Evolutionary conservation across 345 rosid species (phyloP), one percentile per base, ranked within the genome.

Genomic region (Melaleuca alternifolia): DNA sequence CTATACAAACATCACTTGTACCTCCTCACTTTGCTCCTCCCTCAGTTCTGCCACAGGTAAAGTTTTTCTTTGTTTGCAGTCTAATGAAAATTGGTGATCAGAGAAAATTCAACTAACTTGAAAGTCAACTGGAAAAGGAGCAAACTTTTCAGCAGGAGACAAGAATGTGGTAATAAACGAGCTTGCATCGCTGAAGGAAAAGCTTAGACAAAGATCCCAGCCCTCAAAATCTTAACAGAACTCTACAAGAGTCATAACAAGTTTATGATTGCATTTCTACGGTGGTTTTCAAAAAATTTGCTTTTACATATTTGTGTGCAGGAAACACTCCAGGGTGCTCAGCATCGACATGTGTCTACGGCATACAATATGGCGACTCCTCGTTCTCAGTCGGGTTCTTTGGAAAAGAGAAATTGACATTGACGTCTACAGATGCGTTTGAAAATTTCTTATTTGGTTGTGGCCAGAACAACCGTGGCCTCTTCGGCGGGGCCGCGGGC

Each of bases 401-500:
- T 50, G 94, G 92, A 56, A 91, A 86, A 54, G 99, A 97, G 82
- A 94, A 84, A 75, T 89, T 96, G 59, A 90, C 94, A 15, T 56
- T 97, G 79, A 91, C 97, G 6, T 13, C 90, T n/a, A 87, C 90
- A 3, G 97, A 94, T 30, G 87, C 87, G 0, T 86, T 95, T 86
- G 54, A 90, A 82, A 81, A 88, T 46, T 89, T 97, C 86, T 61
- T 86, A 41, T 95, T 97, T 76, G 99, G 99, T 2, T 97, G 99
- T 84, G 98, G 99, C 59, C 91, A 95, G 88, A 92, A 95, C 89
- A 97, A 97, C 85, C 90, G 61, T 11, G 98, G 99, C 18, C 93
- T 95, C n/a, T 97, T 94, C 65, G 89, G 92, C 0, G 93, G 96
- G n/a, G 86, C 92, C 0, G 96, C 98, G 7, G 99, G 97, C 9